Conservation (phyloP, 2,329 filamentous ascomycete genomes). For the Xylaria sp. region DNA sequence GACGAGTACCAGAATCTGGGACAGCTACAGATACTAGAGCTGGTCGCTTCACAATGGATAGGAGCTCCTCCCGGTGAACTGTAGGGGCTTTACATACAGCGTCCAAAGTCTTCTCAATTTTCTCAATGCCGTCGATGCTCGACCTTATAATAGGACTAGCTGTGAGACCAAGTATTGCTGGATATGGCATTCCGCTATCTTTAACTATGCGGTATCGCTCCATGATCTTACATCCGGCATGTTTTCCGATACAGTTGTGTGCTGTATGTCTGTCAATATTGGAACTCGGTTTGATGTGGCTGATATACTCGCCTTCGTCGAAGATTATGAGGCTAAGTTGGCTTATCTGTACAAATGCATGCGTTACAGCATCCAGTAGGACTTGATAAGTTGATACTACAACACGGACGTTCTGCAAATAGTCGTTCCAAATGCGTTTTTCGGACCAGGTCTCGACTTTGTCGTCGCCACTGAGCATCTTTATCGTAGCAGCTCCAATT, state of each 20-base stretch:
- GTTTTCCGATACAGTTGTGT: constrained; percentile 72
- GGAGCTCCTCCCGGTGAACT: constrained; percentile 70
- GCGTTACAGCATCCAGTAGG: constrained; percentile 73
- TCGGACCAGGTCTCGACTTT: constrained; percentile 76
- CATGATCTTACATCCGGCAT: constrained; percentile 74
- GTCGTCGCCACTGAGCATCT: constrained; percentile 70
- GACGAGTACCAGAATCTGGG: background rate
- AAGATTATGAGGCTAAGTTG: constrained; percentile 74
- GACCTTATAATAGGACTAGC: constrained; percentile 76
- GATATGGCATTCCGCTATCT: constrained; percentile 49
- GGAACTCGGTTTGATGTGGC: constrained; percentile 1
- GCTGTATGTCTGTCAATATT: constrained; percentile 53
- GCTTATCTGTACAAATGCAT: constrained; percentile 73
- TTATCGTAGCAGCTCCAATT: constrained; percentile 63
- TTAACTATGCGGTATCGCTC: constrained; percentile 68
- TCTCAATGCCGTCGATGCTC: constrained; percentile 58
- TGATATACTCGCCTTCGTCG: constrained; percentile 71
- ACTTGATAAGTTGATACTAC: constrained; percentile 80
- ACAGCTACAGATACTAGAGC: constrained; percentile 47
- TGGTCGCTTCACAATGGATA: constrained; percentile 72
- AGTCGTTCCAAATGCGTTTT: constrained; percentile 68
- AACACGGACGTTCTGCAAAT: constrained; percentile 69
- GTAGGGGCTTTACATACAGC: constrained; percentile 73
- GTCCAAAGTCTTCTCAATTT: constrained; percentile 73
- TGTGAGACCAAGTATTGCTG: constrained; percentile 77